Evolutionary conservation across 2,329 filamentous ascomycete genomes (phyloP), one percentile per base, ranked within the genome.

Genomic region (Teratosphaeria gauchensis): DNA sequence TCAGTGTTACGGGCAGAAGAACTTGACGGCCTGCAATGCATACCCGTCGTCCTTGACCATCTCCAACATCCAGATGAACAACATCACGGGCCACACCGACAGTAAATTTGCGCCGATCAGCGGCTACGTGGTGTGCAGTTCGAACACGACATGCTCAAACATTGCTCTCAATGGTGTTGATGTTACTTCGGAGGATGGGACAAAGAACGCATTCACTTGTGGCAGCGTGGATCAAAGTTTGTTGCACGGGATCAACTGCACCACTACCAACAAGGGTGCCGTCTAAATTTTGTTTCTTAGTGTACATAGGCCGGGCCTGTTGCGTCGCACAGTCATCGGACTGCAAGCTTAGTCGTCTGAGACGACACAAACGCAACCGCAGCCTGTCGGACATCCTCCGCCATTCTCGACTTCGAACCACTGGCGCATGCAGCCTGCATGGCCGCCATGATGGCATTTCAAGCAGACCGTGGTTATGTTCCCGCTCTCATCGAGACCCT

Each of bases 1-100:
- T n/a, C 84, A 86, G 68, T 86, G 84, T 74, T 85, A 86, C 61
- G 82, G 82, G 8, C 82, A 85, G 71, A 80, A 75, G 61, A 85
- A 86, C 65, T 66, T 81, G 55, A 84, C 82, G 2, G 75, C 85
- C n/a, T 86, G 84, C 72, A 78, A 81, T 51, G 64, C 81, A 69
- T 82, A 74, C 65, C 84, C 83, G 2, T 81, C 80, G 46, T 78
- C 76, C 14, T 67, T 84, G 60, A 81, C 77, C 11, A 83, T 84
- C 62, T 75, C 75, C 19, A 78, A 84, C 60, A 73, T 86, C 53
- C 72, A 75, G 4, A 81, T 86, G 66, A 80, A 75, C 60, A 80
- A 84, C 62, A 80, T 86, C 67, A 70, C 71, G 24, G 83, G 83
- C 0, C 80, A 75, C 1, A 84, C 82, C 1, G 77, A 73, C 63